Base-by-base conservation (phyloP, 768 basidiomycete genomes). In the Leccinellum rugosiceps region DNA sequence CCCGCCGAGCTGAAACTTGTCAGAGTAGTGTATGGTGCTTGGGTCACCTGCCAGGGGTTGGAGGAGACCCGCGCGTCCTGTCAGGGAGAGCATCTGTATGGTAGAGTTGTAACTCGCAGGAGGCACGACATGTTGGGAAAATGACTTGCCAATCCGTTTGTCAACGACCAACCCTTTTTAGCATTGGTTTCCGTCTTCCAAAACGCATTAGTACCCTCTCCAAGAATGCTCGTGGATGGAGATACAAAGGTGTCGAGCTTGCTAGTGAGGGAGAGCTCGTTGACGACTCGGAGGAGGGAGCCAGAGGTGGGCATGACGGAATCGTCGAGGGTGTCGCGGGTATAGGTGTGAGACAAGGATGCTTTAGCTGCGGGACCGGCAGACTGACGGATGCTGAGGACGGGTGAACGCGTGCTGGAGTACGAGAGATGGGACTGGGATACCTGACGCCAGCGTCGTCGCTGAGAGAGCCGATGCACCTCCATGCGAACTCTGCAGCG, bases 1-100 rank as follows among this genome's bases (percentile, higher is more conserved):
- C 0, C 97, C 97, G 25, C 97, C 97, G 0, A 98, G 80, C 62
- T 96, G 94, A 71, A 94, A 94, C 6, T 94, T 84, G 73, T 99
- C 97, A 1, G 85, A 80, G 64, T 92, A 88, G 23, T 85, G 79
- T 11, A 62, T 9, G 5, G 59, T 61, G 7, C 53, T 55, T 10
- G 82, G 78, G 13, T 77, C 72, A 11, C 77, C 73, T 11, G 76
- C 74, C 7, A 96, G 70, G 48, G 86, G 82, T 67, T 83, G 83
- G 11, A 98, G 74, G 25, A 91, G 57, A 2, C 95, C 95, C 0
- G 84, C 76, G 9, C 87, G 79, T 2, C 85, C 84, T 3, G 88
- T 82, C 14, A 96, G 74, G 0, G 94, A 93, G 41, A 90, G 60
- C 3, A 86, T 82, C 94, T 95, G 62, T 32, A 13, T n/a, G 19